Evolutionary conservation across 768 basidiomycete species (phyloP).

Genomic region (Neoboletus brunneissimus): DNA sequence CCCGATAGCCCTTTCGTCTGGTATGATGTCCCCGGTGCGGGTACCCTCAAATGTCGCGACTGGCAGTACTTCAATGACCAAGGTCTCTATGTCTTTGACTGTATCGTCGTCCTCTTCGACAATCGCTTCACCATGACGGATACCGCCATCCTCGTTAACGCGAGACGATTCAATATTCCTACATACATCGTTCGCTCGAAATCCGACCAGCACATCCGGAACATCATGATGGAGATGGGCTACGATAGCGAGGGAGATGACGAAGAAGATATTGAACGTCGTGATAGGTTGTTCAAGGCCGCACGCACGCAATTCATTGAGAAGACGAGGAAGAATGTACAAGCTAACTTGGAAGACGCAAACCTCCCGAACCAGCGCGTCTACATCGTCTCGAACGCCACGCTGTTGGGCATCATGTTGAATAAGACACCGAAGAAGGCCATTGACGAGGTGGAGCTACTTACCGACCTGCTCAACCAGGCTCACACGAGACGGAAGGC

Average conservation of each 20-base stretch:
- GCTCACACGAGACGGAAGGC: slow-evolving; percentile 8
- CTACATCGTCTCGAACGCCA: slow-evolving; percentile 25
- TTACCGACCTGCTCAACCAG: slow-evolving; percentile 16
- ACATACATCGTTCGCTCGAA: slow-evolving; percentile 25
- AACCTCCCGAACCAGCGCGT: slow-evolving; percentile 26
- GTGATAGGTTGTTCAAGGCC: slow-evolving; percentile 3
- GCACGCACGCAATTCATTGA: slow-evolving; percentile 19
- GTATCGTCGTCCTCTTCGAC: slow-evolving; percentile 22
- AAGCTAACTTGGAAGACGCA: slow-evolving; percentile 18
- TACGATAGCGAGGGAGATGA: slow-evolving; percentile 21
- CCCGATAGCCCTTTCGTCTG: slow-evolving; percentile 16
- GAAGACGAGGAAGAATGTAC: slow-evolving; percentile 15
- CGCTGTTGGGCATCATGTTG: slow-evolving; percentile 19
- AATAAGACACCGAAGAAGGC: slow-evolving; percentile 15
- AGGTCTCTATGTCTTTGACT: slow-evolving; percentile 26
- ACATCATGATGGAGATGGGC: slow-evolving; percentile 18
- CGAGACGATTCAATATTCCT: slow-evolving; percentile 15
- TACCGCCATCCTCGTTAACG: slow-evolving; percentile 17
- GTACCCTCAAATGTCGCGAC: slow-evolving; percentile 16
- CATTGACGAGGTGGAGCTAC: slow-evolving; percentile 25
- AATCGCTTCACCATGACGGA: slow-evolving; percentile 25
- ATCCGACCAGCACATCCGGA: slow-evolving; percentile 21
- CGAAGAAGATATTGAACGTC: slow-evolving; percentile 6
- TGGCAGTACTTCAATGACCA: slow-evolving; percentile 26
- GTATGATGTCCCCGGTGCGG: slow-evolving; percentile 25